Conservation (phyloP, 352 stramenopile genomes). For the Phytophthora pinifolia region DNA sequence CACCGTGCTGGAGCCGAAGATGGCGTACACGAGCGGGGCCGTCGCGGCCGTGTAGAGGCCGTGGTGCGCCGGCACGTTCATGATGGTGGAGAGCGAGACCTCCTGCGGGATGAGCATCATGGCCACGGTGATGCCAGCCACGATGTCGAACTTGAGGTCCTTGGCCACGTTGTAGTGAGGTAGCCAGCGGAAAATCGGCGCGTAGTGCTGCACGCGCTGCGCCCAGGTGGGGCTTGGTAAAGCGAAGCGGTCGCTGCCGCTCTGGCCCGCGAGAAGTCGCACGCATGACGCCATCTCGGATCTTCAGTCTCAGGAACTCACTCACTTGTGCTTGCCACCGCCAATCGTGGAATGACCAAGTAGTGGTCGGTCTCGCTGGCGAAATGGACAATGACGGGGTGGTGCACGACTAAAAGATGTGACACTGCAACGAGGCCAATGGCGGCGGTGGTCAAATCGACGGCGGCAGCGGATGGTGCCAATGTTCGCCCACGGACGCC, state of each 20-base stretch:
- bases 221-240: slow-evolving; percentile 20
- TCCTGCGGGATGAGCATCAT: slow-evolving; percentile 91
- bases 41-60: slow-evolving; percentile 88
- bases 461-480: too few species aligned
- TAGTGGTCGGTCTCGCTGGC: slow-evolving; percentile 7
- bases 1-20: slow-evolving; percentile 83
- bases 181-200: slow-evolving; percentile 56
- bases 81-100: slow-evolving; percentile 88
- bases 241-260: slow-evolving; percentile 24
- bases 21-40: slow-evolving; percentile 79
- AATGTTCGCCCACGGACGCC: too few species aligned
- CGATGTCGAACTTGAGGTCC: slow-evolving; percentile 57
- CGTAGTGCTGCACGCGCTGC: slow-evolving; percentile 31
- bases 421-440: too few species aligned
- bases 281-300: slow-evolving; percentile 22
- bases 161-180: slow-evolving; percentile 46
- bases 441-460: too few species aligned
- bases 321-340: slow-evolving; percentile 12
- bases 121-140: slow-evolving; percentile 56
- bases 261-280: slow-evolving; percentile 2
- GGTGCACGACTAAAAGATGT: slow-evolving; percentile 11
- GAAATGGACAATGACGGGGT: too few species aligned
- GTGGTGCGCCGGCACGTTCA: slow-evolving; percentile 84
- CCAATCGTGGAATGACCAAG: slow-evolving; percentile 16
- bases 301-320: background rate